Base-by-base conservation (phyloP, 768 basidiomycete species). In the Clitopilus hobsonii region DNA sequence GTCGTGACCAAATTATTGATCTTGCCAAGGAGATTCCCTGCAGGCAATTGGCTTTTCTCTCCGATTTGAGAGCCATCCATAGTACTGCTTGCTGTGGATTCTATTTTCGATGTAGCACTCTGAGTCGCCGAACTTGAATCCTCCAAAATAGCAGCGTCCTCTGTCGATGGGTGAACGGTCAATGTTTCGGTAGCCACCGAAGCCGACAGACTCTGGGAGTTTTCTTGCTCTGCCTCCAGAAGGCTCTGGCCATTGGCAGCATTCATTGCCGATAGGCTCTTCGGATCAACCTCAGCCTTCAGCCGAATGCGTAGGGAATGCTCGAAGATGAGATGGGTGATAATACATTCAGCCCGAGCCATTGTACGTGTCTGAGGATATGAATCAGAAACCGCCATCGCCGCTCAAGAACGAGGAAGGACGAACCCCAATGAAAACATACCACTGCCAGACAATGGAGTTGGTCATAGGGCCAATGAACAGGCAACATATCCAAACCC, bases 1-100 rank as follows among this genome's bases (percentile, higher is more conserved):
- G 84, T 83, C 6, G 88, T 83, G 30, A 89, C 80, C 5, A 91
- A 69, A 53, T 89, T 91, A 65, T 87, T 91, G 64, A 92, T 84
- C 64, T 82, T 88, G 8, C 91, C 89, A 30, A 84, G 79, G 18
- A 89, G 67, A 62, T 86, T 84, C 6, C 69, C 70, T 13, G 68
- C 64, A 47, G 69, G 69, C 4, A 59, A 58, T 28, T 47, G 51
- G 36, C 48, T 52, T 18, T 57, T 60, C 7, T 25, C 20, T 24
- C 59, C 54, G 8, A 51, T 28, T 6, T 38, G 53, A 26, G 62
- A 59, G 51, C 18, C 26, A 56, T 8, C 57, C 56, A 26, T 52
- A 18, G 25, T 58, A 16, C n/a, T n/a, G n/a, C 38, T 54, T 45
- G 53, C 8, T 55, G 49, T 3, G 32, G 3, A 36, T 36, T n/a